Evolutionary conservation across 2,329 filamentous ascomycete genomes (phyloP), one percentile per base, ranked within the genome.

Genomic region (Atkinsonella texensis): DNA sequence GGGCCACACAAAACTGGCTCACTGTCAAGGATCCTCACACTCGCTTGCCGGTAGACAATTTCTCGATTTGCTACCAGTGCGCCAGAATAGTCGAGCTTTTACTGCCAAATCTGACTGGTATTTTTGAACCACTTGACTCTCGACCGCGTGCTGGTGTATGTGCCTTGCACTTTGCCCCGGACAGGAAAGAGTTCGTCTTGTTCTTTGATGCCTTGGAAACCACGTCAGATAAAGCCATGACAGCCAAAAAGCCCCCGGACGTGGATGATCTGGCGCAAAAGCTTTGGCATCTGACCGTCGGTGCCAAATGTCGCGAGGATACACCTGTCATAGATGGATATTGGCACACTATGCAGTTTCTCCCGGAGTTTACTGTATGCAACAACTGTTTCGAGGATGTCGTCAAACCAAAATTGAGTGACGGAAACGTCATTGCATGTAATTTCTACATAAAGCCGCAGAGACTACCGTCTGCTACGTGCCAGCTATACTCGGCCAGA

Each of bases 321-420:
- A 76, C 74, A n/a, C 73, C 80, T 4, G 67, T 85, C 2, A 65
- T 72, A n/a, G 76, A 80, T 51, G 76, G 74, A 12, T 71, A 75
- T 40, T 96, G 90, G 90, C 83, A 94, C 65, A 82, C 79, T 51
- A 88, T 94, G 65, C 80, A 85, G 1, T 74, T 79, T 13, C 70
- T 94, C 0, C 87, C 85, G 0, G 79, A 89, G 46, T 81, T 95
- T 60, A 89, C 85, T 1, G 84, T 95, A 4, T 97, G 90, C 66
- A 81, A 86, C 56, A 87, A 91, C 65, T 97, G 90, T 65, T 95
- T 86, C 63, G 79, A 87, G 15, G 82, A 88, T 20, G 78, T 88
- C 1, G 80, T 95, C n/a, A 80, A 78, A 66, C 89, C 89, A 1
- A 72, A 81, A 48, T 68, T 83, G 1, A 71, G 75, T 32, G 70